These are phyloP conservation scores for Lactarius hatsudake DNA, from an alignment of 768 basidiomycete species.

Conservation along the genomic window DNA sequence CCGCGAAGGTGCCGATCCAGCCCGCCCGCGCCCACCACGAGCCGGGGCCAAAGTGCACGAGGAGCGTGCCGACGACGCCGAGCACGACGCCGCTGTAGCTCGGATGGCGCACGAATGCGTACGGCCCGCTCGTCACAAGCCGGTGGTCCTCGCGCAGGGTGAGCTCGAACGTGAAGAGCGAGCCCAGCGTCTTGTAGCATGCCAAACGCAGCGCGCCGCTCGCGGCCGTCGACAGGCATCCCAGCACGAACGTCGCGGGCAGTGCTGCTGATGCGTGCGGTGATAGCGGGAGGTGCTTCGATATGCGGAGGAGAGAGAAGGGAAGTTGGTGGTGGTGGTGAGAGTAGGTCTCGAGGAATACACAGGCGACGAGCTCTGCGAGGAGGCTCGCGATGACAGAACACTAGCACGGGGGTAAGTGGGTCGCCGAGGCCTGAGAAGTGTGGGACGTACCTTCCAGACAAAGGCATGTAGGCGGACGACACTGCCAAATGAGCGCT, in stretches of 20 bases:
- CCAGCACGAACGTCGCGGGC: constrained; percentile 17
- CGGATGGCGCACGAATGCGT: constrained; percentile 30
- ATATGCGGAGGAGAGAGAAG: not conserved
- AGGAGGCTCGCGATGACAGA: constrained; percentile 20
- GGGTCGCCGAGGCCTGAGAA: too few species aligned
- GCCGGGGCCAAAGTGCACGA: constrained; percentile 26
- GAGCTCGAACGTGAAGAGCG: constrained; percentile 28
- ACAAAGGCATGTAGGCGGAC: constrained; percentile 22
- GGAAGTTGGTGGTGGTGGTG: not conserved
- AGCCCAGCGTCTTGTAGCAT: constrained; percentile 26
- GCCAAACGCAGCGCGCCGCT: constrained; percentile 18
- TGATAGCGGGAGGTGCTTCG: not conserved
- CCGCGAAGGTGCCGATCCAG: constrained; percentile 3
- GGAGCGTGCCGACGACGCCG: constrained; percentile 23
- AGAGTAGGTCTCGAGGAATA: not conserved
- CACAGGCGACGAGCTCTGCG: constrained; percentile 9
- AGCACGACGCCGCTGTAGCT: constrained; percentile 28
- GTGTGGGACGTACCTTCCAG: constrained; percentile 23
- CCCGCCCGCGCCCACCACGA: constrained; percentile 24
- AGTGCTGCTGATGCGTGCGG: not conserved
- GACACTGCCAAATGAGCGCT: constrained; percentile 24
- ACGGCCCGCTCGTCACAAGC: constrained; percentile 30
- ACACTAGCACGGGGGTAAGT: not conserved
- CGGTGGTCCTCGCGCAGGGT: constrained; percentile 25
- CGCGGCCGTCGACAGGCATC: constrained; percentile 11